Percentiles rank a stretch among this genome's conserved stretches.
Evolutionary conservation across 768 basidiomycete genomes (phyloP).

Genomic region (Lactarius deliciosus): DNA sequence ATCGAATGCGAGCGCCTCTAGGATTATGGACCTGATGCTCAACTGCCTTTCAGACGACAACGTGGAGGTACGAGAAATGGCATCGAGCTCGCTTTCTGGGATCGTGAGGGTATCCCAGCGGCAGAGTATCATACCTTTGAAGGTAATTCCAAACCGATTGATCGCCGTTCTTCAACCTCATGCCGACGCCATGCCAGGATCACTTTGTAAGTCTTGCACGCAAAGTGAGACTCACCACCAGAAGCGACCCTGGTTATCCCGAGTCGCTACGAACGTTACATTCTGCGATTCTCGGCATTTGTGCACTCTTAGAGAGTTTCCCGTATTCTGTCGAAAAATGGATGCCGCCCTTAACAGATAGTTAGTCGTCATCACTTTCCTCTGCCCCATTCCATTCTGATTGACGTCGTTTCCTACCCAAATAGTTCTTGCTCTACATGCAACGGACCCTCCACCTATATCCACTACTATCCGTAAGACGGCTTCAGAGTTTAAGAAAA

Average conservation of each 20-base stretch:
- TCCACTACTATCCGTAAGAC: constrained; percentile 86
- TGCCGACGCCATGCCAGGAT: constrained; percentile 47
- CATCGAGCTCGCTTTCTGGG: constrained; percentile 80
- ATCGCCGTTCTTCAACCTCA: constrained; percentile 14
- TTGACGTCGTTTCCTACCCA: constrained; percentile 15
- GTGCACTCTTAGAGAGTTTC: constrained; percentile 54
- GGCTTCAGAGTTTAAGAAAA: constrained; percentile 82
- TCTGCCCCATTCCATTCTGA: neutral
- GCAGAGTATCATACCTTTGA: constrained; percentile 79
- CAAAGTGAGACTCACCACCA: constrained; percentile 61
- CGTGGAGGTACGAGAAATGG: constrained; percentile 90
- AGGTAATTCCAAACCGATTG: constrained; percentile 46
- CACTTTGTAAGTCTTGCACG: constrained; percentile 71
- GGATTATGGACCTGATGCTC: constrained; percentile 79
- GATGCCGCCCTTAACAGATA: constrained; percentile 71
- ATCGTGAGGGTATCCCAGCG: constrained; percentile 90
- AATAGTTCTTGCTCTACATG: constrained; percentile 70
- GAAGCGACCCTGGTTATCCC: constrained; percentile 71
- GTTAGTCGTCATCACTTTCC: constrained; percentile 39
- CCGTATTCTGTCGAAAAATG: constrained; percentile 54
- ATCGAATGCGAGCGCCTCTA: constrained; percentile 60
- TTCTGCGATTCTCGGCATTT: constrained; percentile 56
- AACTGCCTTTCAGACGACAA: constrained; percentile 88
- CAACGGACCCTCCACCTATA: constrained; percentile 85
- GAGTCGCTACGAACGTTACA: constrained; percentile 72